Conservation (phyloP, 2,329 filamentous ascomycete genomes). For the Bipolaris gigantea region DNA sequence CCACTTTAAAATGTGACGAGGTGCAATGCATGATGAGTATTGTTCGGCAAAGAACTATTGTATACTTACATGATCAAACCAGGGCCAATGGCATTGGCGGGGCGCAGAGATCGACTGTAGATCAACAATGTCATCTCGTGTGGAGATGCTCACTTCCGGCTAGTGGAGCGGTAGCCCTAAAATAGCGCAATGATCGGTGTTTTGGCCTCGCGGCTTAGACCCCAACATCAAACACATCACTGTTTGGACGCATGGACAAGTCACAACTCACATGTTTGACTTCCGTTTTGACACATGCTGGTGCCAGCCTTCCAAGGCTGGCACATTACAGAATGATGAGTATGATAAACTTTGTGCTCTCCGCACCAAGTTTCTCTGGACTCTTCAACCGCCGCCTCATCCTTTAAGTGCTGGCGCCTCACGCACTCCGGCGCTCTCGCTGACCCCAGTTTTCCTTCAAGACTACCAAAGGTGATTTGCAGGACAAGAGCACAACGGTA, state of each 20-base stretch:
- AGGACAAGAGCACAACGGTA: slow-evolving; percentile 11
- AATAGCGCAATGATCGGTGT: slow-evolving; percentile 16
- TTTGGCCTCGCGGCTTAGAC: slow-evolving; percentile 12
- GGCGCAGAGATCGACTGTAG: background rate
- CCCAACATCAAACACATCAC: slow-evolving; percentile 13
- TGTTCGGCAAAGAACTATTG: background rate
- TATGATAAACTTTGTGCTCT: slow-evolving; percentile 12
- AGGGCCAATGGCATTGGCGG: background rate
- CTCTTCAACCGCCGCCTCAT: background rate
- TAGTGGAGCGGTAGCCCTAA: slow-evolving; percentile 7
- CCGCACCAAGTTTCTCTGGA: slow-evolving; percentile 2
- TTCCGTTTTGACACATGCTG: slow-evolving; percentile 6
- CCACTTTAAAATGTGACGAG: background rate
- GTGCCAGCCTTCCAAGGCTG: background rate
- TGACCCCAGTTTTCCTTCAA: background rate
- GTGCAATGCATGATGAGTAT: background rate
- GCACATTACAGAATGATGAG: slow-evolving; percentile 13
- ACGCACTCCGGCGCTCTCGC: background rate
- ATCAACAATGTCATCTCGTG: background rate
- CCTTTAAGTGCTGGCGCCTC: background rate
- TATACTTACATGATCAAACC: background rate
- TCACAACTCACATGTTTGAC: slow-evolving; percentile 7
- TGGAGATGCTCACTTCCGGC: background rate
- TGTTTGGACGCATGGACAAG: slow-evolving; percentile 14
- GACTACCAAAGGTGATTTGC: background rate